These are phyloP conservation scores for Malassezia nana DNA, from an alignment of 1,284 basidiomycete species.

Conservation along the genomic window DNA sequence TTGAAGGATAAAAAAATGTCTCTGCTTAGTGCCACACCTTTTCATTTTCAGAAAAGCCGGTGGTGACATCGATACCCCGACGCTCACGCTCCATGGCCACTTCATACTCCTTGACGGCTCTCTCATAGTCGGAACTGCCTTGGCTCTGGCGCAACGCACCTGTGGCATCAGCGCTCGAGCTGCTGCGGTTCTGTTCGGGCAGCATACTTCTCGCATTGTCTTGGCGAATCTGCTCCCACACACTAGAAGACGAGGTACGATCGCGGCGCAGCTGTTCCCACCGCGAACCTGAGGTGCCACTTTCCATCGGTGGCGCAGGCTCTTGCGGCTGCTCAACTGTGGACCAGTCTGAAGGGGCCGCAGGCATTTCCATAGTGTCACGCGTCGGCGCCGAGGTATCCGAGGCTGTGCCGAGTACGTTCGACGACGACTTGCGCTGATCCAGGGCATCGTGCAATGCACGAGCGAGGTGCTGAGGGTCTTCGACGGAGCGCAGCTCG, in stretches of 20 bases:
- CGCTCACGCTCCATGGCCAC: slow-evolving; percentile 15
- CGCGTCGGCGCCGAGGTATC: not conserved
- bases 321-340: not conserved
- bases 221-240: slow-evolving; percentile 17
- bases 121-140: slow-evolving; percentile 6
- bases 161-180: not conserved
- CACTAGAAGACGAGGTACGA: slow-evolving; percentile 6
- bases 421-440: not conserved
- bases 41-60: slow-evolving; percentile 4
- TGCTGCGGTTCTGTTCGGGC: not conserved
- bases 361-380: slow-evolving; percentile 1
- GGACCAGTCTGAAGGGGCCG: slow-evolving; percentile 10
- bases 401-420: not conserved
- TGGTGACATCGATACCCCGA: slow-evolving; percentile 13
- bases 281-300: not conserved
- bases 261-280: slow-evolving; percentile 17
- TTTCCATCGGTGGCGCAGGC: not conserved
- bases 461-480: slow-evolving; percentile 11
- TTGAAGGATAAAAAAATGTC: not conserved
- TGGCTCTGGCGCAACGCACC: not conserved
- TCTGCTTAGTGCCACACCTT: not conserved
- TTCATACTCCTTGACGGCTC: slow-evolving; percentile 11
- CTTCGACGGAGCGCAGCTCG: slow-evolving; percentile 9
- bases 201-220: not conserved
- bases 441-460: slow-evolving; percentile 15